Evolutionary conservation across 192 early-diverging fungal species (phyloP).

Genomic region (Piromyces finnis): DNA sequence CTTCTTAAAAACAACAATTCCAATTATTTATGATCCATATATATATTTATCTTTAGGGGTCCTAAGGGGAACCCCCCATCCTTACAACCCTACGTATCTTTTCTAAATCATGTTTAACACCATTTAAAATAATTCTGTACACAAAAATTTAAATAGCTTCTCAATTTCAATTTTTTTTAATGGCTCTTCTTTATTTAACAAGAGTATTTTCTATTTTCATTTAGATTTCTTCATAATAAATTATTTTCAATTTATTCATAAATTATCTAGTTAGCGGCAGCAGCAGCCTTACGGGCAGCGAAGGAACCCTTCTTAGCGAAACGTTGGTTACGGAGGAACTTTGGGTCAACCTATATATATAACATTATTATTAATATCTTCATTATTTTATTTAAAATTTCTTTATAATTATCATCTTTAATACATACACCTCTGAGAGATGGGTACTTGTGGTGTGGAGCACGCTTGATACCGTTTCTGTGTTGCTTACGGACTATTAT

Average conservation of each 20-base stretch:
- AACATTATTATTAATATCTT: not conserved
- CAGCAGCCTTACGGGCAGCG: slow-evolving; percentile 23
- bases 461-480: slow-evolving; percentile 99
- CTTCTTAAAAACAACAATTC: too few relatives aligned
- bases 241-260: not conserved
- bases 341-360: slow-evolving; percentile 32
- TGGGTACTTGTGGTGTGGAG: slow-evolving; percentile 66
- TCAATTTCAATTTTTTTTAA: not conserved
- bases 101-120: too few relatives aligned
- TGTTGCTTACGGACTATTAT: slow-evolving; percentile 75
- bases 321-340: slow-evolving; percentile 96
- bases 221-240: not conserved
- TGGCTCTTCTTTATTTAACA: not conserved
- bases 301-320: slow-evolving; percentile 67
- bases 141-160: too few relatives aligned
- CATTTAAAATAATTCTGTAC: too few relatives aligned
- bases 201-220: not conserved
- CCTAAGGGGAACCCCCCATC: too few relatives aligned
- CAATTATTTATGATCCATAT: too few relatives aligned
- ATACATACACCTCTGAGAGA: slow-evolving; percentile 75
- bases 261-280: not conserved
- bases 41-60: too few relatives aligned
- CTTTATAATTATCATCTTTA: not conserved
- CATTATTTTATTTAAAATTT: not conserved
- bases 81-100: too few relatives aligned